A percentile compares a stretch with the other conserved stretches of the same genome.
These are phyloP conservation scores for Ogataea thermomethanolica DNA, from an alignment of 805 yeast genomes.

Conservation along the genomic window DNA sequence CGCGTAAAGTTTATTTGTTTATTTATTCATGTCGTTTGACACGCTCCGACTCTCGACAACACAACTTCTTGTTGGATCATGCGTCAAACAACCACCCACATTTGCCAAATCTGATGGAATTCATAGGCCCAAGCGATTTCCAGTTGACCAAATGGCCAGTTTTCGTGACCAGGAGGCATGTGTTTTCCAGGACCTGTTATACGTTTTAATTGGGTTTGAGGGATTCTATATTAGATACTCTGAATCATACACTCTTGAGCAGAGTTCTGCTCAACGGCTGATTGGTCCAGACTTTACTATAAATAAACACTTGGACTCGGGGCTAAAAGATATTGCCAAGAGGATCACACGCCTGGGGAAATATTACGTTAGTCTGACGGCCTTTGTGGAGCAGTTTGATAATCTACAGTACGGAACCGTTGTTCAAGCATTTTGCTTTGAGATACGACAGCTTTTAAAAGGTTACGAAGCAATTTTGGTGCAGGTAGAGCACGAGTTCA, in stretches of 20 bases:
- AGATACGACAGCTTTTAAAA: constrained; percentile 45
- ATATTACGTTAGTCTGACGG: constrained; percentile 51
- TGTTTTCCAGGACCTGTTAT: constrained; percentile 65
- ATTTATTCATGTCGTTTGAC: constrained; percentile 11
- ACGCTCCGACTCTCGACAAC: constrained; percentile 6
- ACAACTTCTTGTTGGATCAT: constrained; percentile 15
- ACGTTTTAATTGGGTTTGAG: constrained; percentile 67
- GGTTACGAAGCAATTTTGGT: constrained; percentile 33
- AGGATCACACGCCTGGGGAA: constrained; percentile 61
- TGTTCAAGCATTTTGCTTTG: constrained; percentile 67
- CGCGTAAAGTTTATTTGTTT: constrained; percentile 3
- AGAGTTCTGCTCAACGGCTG: constrained; percentile 37
- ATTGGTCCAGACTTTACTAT: constrained; percentile 75
- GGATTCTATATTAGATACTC: constrained; percentile 74
- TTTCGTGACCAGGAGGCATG: constrained; percentile 66
- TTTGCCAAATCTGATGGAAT: constrained; percentile 9
- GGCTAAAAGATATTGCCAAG: constrained; percentile 66
- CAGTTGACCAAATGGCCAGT: constrained; percentile 45
- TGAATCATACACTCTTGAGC: constrained; percentile 51
- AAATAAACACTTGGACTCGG: constrained; percentile 67
- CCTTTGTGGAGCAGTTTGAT: constrained; percentile 61
- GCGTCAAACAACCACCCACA: constrained; percentile 22
- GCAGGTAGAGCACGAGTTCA: constrained; percentile 52
- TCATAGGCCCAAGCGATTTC: constrained; percentile 28
- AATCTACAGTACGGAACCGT: constrained; percentile 60